Evolutionary conservation across 2,329 filamentous ascomycete species (phyloP).

Genomic region (Ilyonectria destructans): DNA sequence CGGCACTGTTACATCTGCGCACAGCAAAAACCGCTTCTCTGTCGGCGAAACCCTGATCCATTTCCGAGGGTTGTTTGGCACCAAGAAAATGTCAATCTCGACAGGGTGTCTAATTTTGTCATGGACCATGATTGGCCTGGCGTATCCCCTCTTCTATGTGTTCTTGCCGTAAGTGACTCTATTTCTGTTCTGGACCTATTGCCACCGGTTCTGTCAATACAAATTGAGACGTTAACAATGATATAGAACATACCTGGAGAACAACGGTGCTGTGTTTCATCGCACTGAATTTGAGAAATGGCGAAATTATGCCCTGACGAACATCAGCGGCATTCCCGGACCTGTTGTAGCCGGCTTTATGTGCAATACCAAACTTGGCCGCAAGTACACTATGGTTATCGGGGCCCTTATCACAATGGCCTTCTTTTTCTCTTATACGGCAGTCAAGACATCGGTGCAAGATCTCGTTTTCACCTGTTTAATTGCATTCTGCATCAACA

Average conservation of each 20-base stretch:
- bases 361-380: conserved; percentile 72
- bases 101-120: conserved; percentile 78
- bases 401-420: conserved; percentile 78
- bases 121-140: conserved; percentile 80
- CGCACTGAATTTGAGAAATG: conserved; percentile 73
- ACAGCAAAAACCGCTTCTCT: conserved; percentile 53
- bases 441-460: conserved; percentile 73
- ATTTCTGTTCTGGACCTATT: too few species aligned
- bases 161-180: conserved; percentile 71
- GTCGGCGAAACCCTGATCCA: conserved; percentile 63
- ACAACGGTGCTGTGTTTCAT: conserved; percentile 71
- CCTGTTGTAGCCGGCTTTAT: conserved; percentile 80
- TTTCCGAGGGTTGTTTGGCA: conserved; percentile 77
- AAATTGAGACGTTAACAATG: background rate
- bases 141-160: conserved; percentile 83
- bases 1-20: conserved; percentile 58
- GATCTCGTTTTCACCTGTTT: conserved; percentile 80
- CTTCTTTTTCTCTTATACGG: conserved; percentile 84
- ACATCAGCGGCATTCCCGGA: conserved; percentile 77
- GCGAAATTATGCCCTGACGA: conserved; percentile 82
- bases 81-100: conserved; percentile 71
- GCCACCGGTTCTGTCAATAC: too few species aligned
- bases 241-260: conserved; percentile 69
- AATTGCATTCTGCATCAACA: conserved; percentile 78
- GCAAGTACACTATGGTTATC: conserved; percentile 77